Evolutionary conservation across 805 yeast species (phyloP), one percentile per base, ranked within the genome.

Genomic region (Kluyveromyces lactis): DNA sequence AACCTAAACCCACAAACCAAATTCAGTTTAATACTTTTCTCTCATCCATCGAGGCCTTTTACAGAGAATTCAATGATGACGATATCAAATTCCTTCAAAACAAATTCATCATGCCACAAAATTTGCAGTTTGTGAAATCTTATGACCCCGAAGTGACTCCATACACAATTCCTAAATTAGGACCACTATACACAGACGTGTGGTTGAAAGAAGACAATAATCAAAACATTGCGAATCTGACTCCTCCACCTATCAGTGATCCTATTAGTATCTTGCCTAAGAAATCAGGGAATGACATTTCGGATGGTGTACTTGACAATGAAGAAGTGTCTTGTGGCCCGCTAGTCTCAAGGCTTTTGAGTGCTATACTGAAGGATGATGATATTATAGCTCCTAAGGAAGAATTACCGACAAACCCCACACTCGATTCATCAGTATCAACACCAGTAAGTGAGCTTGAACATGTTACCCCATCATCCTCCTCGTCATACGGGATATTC

Each of bases 261-360:
- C 62, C 73, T 39, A 52, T 66, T 4, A 46, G 62, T 5, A 51
- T 60, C 4, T 48, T 63, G 4, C 79, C 95, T 0, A 79, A 72
- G 44, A 83, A 81, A 4, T 67, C 80, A 1, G 66, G 79, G 1
- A 77, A 72, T 17, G 70, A 67, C 19, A 36, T 58, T 9, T 50
- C 62, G 19, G 95, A 83, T 51, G 79, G 74, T 4, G 58, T 63
- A 1, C 59, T 89, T 41, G 90, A 84, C 47, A 71, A 81, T 0
- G 90, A 84, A 42, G 77, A 74, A 17, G 67, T 90, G 1, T 81
- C 95, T 1, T 81, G 95, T 56, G 98, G 98, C 1, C 97, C 98
- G 1, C 68, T 90, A 26, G 81, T 94, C 0, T 79, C 89, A 18
- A 72, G 98, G 42, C 66, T 90, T 33, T 58, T 90, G 38, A 75